Base-by-base conservation (phyloP, 768 basidiomycete genomes). In the Tricholoma bakamatsutake region DNA sequence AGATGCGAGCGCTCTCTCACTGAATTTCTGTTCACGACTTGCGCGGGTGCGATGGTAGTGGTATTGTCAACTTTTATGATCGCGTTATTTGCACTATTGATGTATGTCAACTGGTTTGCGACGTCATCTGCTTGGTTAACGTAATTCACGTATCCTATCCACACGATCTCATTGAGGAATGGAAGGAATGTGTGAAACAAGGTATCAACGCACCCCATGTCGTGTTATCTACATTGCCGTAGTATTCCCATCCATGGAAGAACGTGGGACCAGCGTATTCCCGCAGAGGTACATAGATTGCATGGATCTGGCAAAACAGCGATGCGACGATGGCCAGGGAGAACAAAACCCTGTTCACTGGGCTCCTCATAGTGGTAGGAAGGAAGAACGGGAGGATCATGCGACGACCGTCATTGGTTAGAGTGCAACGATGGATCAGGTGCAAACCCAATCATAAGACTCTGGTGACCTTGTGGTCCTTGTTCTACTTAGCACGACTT, bases 51-150 rank as follows among this genome's bases (percentile, higher is more conserved):
- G 2, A 88, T 78, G 54, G 75, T 72, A 6, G 80, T 81, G 1
- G 72, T 73, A 59, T 90, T 87, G 71, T 90, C 90, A 3, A 92
- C 90, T 60, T 77, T 81, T 48, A 93, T 74, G 57, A 93, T 80
- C 5, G 80, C 84, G 55, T 82, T 78, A 5, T 84, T 80, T 3
- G 75, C 75, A 42, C 61, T 59, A 59, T 85, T 82, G 57, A 87
- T 67, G 59, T 79, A 87, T 6, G 80, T 79, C 6, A 90, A 73
- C 1, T 69, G 65, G 57, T 70, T 65, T 15, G 55, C 45, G 13
- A 55, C 57, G 8, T 71, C 80, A 33, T 74, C 67, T 0, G 67
- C 61, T 59, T 71, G 66, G 61, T 77, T 74, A 27, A 84, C 66
- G 75, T 39, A 79, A 73, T 59, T 84, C 73, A 52, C 83, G 79